Conservation (phyloP, 352 stramenopile genomes). For the Blastocystis sp. region DNA sequence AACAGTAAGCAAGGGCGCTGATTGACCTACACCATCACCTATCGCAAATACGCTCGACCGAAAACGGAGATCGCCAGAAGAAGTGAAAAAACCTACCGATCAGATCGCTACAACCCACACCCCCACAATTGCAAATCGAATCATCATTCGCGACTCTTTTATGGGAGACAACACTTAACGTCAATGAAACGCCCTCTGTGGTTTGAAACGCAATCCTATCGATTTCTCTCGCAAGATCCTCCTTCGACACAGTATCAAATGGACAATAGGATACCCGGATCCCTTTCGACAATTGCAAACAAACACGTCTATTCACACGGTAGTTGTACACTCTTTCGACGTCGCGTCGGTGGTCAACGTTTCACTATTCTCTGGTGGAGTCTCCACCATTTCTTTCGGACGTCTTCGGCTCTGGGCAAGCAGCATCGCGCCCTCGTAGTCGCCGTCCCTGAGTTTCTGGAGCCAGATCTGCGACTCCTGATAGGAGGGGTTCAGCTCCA, state of each 20-base stretch:
- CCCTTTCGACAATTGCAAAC: no score
- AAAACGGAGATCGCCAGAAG: conserved; percentile 52
- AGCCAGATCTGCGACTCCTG: conserved; percentile 26
- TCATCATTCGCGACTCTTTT: neutral
- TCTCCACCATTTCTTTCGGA: no score
- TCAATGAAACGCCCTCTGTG: neutral
- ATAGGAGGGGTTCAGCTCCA: conserved; percentile 45
- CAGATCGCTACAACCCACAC: neutral
- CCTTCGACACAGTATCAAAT: no score
- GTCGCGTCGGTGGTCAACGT: no score
- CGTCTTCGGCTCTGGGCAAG: no score
- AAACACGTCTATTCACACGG: no score
- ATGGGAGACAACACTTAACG: neutral
- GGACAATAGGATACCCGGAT: no score
- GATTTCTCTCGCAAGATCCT: no score
- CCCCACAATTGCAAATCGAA: neutral
- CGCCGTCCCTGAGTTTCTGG: neutral
- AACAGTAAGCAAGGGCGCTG: conserved; percentile 8
- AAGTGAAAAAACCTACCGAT: conserved; percentile 35
- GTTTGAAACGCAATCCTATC: neutral
- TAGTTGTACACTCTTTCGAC: no score
- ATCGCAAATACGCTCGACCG: neutral
- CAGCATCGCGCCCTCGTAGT: neutral
- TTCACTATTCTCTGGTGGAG: no score
- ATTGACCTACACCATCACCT: neutral